Evolutionary conservation across 805 yeast species (phyloP).

Genomic region (Cyberlindnera veronae): DNA sequence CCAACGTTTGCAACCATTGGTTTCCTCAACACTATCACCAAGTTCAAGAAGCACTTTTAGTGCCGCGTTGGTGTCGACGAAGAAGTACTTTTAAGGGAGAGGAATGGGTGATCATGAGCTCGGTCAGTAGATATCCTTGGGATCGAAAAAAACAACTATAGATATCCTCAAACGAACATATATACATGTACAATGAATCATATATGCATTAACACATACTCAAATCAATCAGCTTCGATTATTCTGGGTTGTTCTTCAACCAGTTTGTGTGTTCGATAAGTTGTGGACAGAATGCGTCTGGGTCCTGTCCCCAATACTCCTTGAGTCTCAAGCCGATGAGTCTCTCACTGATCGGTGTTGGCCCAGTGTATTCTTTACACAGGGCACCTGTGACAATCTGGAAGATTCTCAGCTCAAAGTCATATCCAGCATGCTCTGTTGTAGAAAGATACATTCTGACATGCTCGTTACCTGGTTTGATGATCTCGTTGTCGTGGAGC

Average conservation of each 20-base stretch:
- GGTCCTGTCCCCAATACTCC: constrained; percentile 27
- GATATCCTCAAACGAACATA: too few species aligned
- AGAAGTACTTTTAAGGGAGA: too few species aligned
- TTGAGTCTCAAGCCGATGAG: constrained; percentile 29
- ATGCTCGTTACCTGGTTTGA: constrained; percentile 25
- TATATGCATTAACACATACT: too few species aligned
- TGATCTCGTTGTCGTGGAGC: constrained; percentile 27
- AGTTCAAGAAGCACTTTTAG: constrained; percentile 10
- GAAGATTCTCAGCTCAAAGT: constrained; percentile 39
- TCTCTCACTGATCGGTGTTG: constrained; percentile 21
- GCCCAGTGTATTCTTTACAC: constrained; percentile 30
- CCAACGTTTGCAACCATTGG: constrained; percentile 21
- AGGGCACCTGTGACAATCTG: constrained; percentile 35
- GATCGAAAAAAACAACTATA: too few species aligned
- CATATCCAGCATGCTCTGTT: constrained; percentile 30
- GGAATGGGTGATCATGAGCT: too few species aligned
- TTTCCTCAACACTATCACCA: constrained; percentile 16
- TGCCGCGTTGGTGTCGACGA: neutral
- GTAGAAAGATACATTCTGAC: constrained; percentile 31
- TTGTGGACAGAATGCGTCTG: constrained; percentile 29
- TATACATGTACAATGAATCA: too few species aligned
- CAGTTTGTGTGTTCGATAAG: constrained; percentile 34
- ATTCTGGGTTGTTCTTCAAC: constrained; percentile 30
- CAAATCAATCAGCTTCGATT: too few species aligned
- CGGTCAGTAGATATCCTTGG: too few species aligned